Base-by-base conservation (phyloP, 129 eudicot species). In the Solidago caesia region DNA sequence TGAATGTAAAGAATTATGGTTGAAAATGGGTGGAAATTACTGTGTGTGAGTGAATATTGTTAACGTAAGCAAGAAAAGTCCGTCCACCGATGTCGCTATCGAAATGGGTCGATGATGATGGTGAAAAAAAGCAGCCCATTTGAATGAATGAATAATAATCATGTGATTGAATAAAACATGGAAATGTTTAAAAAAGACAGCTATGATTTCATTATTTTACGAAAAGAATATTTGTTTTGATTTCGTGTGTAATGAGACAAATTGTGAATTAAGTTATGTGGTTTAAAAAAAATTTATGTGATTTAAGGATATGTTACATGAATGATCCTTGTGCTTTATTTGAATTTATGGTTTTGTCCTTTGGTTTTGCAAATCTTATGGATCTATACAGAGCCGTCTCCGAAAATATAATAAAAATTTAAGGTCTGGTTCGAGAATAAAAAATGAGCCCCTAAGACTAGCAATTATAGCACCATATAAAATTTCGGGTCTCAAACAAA, bases 11-110 rank as follows among this genome's bases (percentile, higher is more conserved):
- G 73, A 70, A 69, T 53, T 69, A 67, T 44, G 51, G 7, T 45
- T 65, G 12, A 43, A 43, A 64, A 5, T 72, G 45, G 43, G 64
- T 56, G 49, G 63, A 80, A 33, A 52, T 79, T 80, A 75, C 69
- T 61, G 68, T 67, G 52, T 55, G 78, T 26, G 60, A 60, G 13
- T 67, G 74, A 25, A 56, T 3, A 64, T 68, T 27, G 75, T 58
- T 68, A 74, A 68, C 70, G 70, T 73, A 62, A 73, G 16, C 49
- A 52, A 64, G 15, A 55, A 41, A 25, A 63, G 42, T 41, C 16
- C 55, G 47, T 49, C 77, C 72, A 63, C 57, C 44, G 77, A 56
- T 52, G 81, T 81, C 81, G 67, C 74, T 75, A 12, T 81, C 84
- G 72, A 64, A 14, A 26, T 55, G 73, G 64, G 57, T 58, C 71